phyloP scores from a whole-genome alignment of 805 yeast genomes.

The Metschnikowia aberdeeniae region DNA sequence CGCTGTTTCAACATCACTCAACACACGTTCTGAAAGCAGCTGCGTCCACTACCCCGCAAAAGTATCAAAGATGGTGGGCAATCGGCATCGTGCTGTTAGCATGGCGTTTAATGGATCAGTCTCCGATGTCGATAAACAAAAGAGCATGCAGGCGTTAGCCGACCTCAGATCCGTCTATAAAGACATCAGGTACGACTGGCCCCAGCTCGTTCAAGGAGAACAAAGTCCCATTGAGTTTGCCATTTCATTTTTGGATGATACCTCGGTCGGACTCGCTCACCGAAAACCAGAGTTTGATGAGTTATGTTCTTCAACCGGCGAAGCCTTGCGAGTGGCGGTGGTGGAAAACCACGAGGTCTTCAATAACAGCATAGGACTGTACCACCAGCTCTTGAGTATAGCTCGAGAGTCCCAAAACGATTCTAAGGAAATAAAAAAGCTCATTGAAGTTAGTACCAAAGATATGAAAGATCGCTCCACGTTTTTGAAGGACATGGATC shows the following conservation, averaged over 20 bases:
- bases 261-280: slow-evolving; percentile 88
- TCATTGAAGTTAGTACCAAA: slow-evolving; percentile 45
- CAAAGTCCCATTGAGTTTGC: slow-evolving; percentile 85
- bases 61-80: slow-evolving; percentile 13
- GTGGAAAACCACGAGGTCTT: slow-evolving; percentile 80
- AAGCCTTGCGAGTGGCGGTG: slow-evolving; percentile 63
- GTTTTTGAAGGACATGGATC: slow-evolving; percentile 59
- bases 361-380: slow-evolving; percentile 81
- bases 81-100: slow-evolving; percentile 23
- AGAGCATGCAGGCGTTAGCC: slow-evolving; percentile 19
- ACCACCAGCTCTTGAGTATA: slow-evolving; percentile 62
- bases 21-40: not conserved
- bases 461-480: slow-evolving; percentile 54
- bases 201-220: slow-evolving; percentile 38
- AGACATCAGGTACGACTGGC: slow-evolving; percentile 42
- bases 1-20: not conserved
- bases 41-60: not conserved
- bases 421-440: slow-evolving; percentile 44
- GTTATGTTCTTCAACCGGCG: slow-evolving; percentile 53
- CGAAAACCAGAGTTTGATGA: slow-evolving; percentile 62
- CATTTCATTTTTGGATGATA: slow-evolving; percentile 73
- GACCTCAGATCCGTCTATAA: slow-evolving; percentile 35
- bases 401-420: slow-evolving; percentile 63
- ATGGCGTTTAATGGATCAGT: slow-evolving; percentile 20
- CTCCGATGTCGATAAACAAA: slow-evolving; percentile 18